Percentiles rank a stretch among this genome's conserved stretches.
Evolutionary conservation across 805 yeast genomes (phyloP).

Genomic region (Soucietia sequanensis): DNA sequence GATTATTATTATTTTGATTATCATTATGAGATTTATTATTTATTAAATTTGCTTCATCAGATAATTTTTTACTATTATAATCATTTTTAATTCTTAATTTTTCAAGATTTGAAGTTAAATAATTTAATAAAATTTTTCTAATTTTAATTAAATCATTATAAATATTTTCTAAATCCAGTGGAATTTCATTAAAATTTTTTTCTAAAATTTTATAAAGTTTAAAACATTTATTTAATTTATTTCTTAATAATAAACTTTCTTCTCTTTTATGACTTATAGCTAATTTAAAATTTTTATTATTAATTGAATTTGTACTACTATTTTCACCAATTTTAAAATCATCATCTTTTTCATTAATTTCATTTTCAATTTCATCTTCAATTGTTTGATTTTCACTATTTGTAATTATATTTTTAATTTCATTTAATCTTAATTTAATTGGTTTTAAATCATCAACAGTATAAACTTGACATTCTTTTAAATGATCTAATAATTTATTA

Average conservation of each 20-base stretch:
- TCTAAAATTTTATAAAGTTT: constrained; percentile 57
- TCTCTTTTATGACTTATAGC: constrained; percentile 47
- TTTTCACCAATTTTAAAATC: constrained; percentile 8
- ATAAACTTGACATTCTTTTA: constrained; percentile 76
- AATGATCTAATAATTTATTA: constrained; percentile 76
- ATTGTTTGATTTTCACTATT: constrained; percentile 21
- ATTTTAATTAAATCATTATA: constrained; percentile 62
- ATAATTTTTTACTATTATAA: not conserved
- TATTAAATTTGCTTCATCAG: not conserved
- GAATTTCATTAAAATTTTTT: constrained; percentile 44
- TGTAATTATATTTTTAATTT: constrained; percentile 63
- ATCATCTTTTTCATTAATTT: constrained; percentile 15
- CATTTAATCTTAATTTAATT: constrained; percentile 67
- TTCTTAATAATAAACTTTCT: constrained; percentile 59
- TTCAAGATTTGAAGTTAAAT: constrained; percentile 18
- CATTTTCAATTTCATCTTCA: constrained; percentile 2
- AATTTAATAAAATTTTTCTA: constrained; percentile 56
- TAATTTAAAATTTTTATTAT: constrained; percentile 12
- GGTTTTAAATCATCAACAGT: constrained; percentile 83
- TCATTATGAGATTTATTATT: constrained; percentile 3
- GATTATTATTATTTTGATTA: not conserved
- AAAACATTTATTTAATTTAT: constrained; percentile 64
- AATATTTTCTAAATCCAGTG: constrained; percentile 36
- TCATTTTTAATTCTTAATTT: no score
- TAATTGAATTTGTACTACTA: constrained; percentile 11